A percentile compares a stretch with the other conserved stretches of the same genome.
These are phyloP conservation scores for Fusarium guadeloupense DNA, from an alignment of 2,329 filamentous ascomycete species.

Conservation along the genomic window DNA sequence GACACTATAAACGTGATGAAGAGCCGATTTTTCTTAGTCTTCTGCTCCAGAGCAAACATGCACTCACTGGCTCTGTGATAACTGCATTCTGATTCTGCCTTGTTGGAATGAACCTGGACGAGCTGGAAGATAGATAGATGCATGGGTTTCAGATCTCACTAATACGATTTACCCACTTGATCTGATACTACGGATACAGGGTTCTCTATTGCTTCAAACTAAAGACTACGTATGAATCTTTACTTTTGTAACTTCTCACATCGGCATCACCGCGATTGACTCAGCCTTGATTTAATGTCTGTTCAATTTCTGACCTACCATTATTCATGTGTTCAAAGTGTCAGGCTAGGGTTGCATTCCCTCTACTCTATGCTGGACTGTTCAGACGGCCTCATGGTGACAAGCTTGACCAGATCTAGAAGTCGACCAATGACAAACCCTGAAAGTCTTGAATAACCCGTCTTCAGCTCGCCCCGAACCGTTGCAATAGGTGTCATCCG, in stretches of 20 bases:
- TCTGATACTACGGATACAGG: conserved; percentile 4
- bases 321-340: conserved; percentile 6
- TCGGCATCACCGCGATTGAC: conserved; percentile 34
- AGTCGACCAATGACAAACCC: conserved; percentile 14
- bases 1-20: conserved; percentile 8
- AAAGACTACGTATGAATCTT: no score
- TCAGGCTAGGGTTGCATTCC: conserved; percentile 28
- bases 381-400: conserved; percentile 38
- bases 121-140: conserved; percentile 24
- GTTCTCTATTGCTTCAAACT: no score
- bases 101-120: conserved; percentile 25
- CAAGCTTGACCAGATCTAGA: conserved; percentile 36
- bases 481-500: conserved; percentile 36
- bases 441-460: conserved; percentile 6
- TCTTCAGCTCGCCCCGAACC: conserved; percentile 43
- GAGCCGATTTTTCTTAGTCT: conserved; percentile 11
- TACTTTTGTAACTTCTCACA: conserved; percentile 13
- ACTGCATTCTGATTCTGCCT: conserved; percentile 5
- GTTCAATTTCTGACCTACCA: not conserved
- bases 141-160: conserved; percentile 21
- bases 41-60: not conserved
- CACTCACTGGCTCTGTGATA: conserved; percentile 3
- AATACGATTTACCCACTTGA: conserved; percentile 8
- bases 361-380: conserved; percentile 2
- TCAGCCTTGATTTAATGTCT: conserved; percentile 21